Base-by-base conservation (phyloP, 148 eudicot species). In the Polygonum maritimum region DNA sequence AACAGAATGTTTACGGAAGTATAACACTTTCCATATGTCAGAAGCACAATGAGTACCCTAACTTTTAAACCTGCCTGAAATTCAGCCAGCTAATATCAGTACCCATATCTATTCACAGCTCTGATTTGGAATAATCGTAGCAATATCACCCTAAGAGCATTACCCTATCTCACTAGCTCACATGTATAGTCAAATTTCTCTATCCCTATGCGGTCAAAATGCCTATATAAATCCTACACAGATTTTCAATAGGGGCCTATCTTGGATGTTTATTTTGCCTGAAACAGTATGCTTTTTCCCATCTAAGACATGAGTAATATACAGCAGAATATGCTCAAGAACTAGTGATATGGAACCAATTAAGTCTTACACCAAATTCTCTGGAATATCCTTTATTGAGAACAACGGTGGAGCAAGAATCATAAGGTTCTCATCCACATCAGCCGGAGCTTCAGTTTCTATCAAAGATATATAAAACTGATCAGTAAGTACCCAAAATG, bases 311-410 rank as follows among this genome's bases (percentile, higher is more conserved):
- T 11, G 4, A 62, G 3, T 11, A 8, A 62, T 62, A 62, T 3
- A 62, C 69, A 62, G 38, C 31, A 22, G 38, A 31, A 62, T 62
- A 35, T 67, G 9, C 5, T 65, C 71, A 65, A 67, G n/a, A 67
- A 36, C 3, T 16, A 67, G 3, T 67, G 16, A 36, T 36, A 41
- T 36, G 38, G 36, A 41, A 31, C 3, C 39, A 63, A 33, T 12
- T 31, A 63, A 12, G 21, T 80, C 97, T 87, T 91, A 94, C 99
- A 87, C 94, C 71, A 92, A 63, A 80, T 84, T 89, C 78, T 90
- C 89, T 6, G 96, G 99, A 48, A 79, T 55, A 88, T 92, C 92
- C 79, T 95, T 95, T 69, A 74, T 77, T 12, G 99, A 88, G 88
- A 95, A 95, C 54, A 86, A 78, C 45, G 89, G 91, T 60, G 99